Evolutionary conservation across 305 asterid genomes (phyloP).

Genomic region (Fraxinus xanthoxyloides): DNA sequence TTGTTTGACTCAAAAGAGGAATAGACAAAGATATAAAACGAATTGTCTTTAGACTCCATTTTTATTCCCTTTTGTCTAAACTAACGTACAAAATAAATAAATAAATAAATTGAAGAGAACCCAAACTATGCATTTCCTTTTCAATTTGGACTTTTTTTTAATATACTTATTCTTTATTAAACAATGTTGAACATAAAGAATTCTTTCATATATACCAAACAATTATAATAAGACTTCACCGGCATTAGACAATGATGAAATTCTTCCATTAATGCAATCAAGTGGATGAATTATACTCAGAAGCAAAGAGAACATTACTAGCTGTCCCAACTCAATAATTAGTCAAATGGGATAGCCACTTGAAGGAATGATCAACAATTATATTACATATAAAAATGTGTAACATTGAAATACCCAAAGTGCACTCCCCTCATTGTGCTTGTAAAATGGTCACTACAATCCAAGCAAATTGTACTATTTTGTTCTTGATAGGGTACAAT

Average conservation of each 20-base stretch:
- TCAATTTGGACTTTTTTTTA: background rate
- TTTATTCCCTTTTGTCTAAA: background rate
- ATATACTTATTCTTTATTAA: too few relatives aligned
- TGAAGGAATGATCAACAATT: slow-evolving; percentile 6
- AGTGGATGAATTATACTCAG: background rate
- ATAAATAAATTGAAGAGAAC: background rate
- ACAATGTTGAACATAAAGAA: background rate
- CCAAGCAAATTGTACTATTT: slow-evolving; percentile 6
- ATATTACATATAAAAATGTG: background rate
- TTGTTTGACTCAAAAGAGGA: background rate
- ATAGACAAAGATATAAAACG: background rate
- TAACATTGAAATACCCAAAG: slow-evolving; percentile 12
- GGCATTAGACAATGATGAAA: background rate
- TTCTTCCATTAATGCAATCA: background rate
- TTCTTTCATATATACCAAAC: background rate
- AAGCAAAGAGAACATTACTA: background rate
- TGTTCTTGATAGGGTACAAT: slow-evolving; percentile 21
- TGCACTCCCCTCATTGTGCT: slow-evolving; percentile 19
- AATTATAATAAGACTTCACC: background rate
- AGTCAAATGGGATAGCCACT: slow-evolving; percentile 7
- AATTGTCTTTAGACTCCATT: background rate
- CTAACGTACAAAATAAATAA: background rate
- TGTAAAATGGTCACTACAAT: background rate
- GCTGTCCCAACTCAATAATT: slow-evolving; percentile 1
- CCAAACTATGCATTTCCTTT: background rate